Evolutionary conservation across 2,329 filamentous ascomycete species (phyloP).

Genomic region (Cercospora zeina): DNA sequence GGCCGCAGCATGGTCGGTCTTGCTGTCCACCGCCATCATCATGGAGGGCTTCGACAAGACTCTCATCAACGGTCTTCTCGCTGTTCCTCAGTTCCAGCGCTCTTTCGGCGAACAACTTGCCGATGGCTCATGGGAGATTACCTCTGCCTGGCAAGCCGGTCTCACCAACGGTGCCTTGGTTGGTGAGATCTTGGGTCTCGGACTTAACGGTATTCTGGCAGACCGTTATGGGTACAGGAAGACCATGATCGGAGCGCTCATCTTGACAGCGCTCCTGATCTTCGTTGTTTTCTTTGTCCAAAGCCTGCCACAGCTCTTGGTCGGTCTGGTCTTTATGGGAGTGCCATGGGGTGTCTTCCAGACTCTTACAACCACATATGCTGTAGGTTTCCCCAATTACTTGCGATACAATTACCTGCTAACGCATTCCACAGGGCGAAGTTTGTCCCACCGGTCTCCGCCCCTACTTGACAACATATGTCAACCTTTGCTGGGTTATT

Average conservation of each 20-base stretch:
- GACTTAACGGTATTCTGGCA: conserved; percentile 67
- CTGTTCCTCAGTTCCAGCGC: conserved; percentile 36
- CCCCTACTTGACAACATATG: conserved; percentile 25
- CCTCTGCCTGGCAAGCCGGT: conserved; percentile 59
- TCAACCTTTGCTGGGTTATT: conserved; percentile 47
- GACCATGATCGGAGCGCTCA: conserved; percentile 61
- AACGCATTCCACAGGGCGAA: conserved; percentile 31
- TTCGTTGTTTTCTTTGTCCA: conserved; percentile 47
- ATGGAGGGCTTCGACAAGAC: conserved; percentile 47
- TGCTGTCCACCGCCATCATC: conserved; percentile 30
- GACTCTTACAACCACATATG: conserved; percentile 43
- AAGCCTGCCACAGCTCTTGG: conserved; percentile 34
- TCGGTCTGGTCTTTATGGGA: conserved; percentile 47
- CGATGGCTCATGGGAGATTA: conserved; percentile 50
- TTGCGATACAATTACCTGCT: too few species aligned
- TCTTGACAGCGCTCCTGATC: conserved; percentile 57
- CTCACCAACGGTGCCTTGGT: conserved; percentile 57
- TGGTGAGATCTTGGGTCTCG: conserved; percentile 62
- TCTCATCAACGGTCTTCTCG: conserved; percentile 42
- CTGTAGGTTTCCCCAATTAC: conserved; percentile 9
- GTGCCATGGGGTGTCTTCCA: conserved; percentile 40
- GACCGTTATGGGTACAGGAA: conserved; percentile 49
- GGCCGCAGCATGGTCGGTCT: conserved; percentile 22
- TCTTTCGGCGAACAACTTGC: conserved; percentile 45
- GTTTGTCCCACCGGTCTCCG: conserved; percentile 39